A percentile compares a stretch with the other conserved stretches of the same genome.
These are phyloP conservation scores for Leavenworthia alabamica DNA, from an alignment of 345 rosid species.

Conservation along the genomic window DNA sequence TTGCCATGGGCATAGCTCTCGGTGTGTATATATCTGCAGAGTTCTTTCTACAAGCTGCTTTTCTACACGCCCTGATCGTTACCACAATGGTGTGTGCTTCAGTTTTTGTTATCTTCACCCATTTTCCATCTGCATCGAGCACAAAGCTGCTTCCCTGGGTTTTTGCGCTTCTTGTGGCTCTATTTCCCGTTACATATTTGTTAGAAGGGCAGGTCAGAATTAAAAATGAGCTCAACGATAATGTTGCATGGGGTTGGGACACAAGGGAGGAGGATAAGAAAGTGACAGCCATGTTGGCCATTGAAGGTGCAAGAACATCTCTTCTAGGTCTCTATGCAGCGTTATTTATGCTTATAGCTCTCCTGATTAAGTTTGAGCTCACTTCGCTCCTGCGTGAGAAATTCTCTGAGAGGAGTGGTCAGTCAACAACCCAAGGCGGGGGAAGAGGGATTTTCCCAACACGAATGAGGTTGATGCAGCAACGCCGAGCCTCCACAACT, in stretches of 20 bases:
- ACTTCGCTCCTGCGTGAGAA: conserved; percentile 92
- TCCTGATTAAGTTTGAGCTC: conserved; percentile 86
- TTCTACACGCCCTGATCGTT: conserved; percentile 74
- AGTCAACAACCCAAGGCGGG: conserved; percentile 48
- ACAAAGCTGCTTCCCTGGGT: conserved; percentile 94
- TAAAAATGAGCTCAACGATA: conserved; percentile 52
- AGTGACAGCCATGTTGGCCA: conserved; percentile 75
- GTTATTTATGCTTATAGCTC: conserved; percentile 90
- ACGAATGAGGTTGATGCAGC: conserved; percentile 94
- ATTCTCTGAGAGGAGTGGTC: conserved; percentile 53
- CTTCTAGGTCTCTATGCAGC: conserved; percentile 97
- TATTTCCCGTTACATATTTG: conserved; percentile 89
- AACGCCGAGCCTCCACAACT: conserved; percentile 61
- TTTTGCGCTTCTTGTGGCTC: conserved; percentile 92
- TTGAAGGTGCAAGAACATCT: conserved; percentile 98
- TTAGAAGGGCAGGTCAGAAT: conserved; percentile 94
- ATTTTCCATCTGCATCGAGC: conserved; percentile 96
- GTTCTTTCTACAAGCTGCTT: conserved; percentile 91
- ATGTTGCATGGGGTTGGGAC: conserved; percentile 45
- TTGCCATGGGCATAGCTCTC: conserved; percentile 85
- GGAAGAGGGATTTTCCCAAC: conserved; percentile 45
- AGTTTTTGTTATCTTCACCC: conserved; percentile 90
- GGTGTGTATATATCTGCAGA: conserved; percentile 94
- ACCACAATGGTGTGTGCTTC: conserved; percentile 84
- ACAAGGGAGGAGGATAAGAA: conserved; percentile 74